These are phyloP conservation scores for Croton setiger DNA, from an alignment of 441 rosid genomes.

Conservation along the genomic window DNA sequence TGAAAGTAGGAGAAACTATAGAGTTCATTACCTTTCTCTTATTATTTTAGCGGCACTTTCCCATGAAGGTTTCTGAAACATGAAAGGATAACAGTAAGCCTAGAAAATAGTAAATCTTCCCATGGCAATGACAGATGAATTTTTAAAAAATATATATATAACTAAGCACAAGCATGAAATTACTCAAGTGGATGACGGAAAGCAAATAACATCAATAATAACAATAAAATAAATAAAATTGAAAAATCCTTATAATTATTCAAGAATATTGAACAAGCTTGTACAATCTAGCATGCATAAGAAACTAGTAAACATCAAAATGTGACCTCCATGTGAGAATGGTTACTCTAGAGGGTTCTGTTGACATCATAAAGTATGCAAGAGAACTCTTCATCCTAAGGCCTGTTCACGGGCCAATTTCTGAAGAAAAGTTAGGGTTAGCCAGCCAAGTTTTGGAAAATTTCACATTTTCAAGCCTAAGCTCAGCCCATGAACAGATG, in stretches of 20 bases:
- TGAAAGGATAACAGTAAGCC: slow-evolving; percentile 20
- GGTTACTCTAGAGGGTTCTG: background rate
- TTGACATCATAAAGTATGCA: background rate
- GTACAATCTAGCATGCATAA: slow-evolving; percentile 1
- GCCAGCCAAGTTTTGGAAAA: too few species aligned
- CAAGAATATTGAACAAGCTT: background rate
- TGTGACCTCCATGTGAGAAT: background rate
- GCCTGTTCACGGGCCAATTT: too few species aligned
- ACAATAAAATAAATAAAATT: background rate
- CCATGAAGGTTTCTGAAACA: slow-evolving; percentile 92
- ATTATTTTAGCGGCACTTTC: slow-evolving; percentile 84
- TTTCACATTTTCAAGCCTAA: too few species aligned
- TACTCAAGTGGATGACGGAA: background rate
- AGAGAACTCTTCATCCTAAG: background rate
- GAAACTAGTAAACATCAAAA: background rate
- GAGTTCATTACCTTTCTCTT: slow-evolving; percentile 56
- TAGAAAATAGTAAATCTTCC: slow-evolving; percentile 12
- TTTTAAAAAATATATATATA: background rate
- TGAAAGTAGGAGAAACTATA: background rate
- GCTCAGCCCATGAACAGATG: too few species aligned
- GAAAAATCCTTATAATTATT: background rate
- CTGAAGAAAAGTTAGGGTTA: too few species aligned
- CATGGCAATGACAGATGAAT: background rate
- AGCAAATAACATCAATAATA: background rate
- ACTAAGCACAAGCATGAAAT: background rate